Percentiles rank a stretch among this genome's conserved stretches.
phyloP scores from a whole-genome alignment of 2,329 filamentous ascomycete species.

The Nothophaeocryptopus gaeumannii region DNA sequence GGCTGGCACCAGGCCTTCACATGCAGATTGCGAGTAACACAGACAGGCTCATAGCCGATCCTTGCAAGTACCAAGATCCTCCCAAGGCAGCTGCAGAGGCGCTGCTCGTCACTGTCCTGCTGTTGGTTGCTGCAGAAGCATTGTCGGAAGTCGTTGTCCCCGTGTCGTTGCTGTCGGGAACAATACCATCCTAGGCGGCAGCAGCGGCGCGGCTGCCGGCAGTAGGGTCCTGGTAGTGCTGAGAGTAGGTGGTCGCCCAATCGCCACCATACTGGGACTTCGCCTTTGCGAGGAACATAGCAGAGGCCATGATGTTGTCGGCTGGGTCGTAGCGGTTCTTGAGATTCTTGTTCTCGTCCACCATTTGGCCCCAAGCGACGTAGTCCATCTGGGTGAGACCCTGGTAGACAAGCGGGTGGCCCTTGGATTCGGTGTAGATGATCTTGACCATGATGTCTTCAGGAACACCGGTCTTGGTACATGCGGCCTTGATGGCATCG shows the following conservation, averaged over 20 bases:
- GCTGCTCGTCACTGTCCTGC: too few relatives aligned
- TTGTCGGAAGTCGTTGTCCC: too few relatives aligned
- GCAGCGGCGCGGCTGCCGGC: neutral
- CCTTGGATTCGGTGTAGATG: conserved; percentile 19
- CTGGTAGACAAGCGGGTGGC: conserved; percentile 15
- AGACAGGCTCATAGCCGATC: too few relatives aligned
- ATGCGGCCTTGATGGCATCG: conserved; percentile 11
- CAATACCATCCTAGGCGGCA: too few relatives aligned
- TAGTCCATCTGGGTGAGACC: conserved; percentile 12
- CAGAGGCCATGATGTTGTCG: conserved; percentile 13
- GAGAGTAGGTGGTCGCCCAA: conserved; percentile 6
- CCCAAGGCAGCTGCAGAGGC: too few relatives aligned
- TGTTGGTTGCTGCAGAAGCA: too few relatives aligned
- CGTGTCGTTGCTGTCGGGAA: too few relatives aligned
- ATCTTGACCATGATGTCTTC: conserved; percentile 13
- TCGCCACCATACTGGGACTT: conserved; percentile 6
- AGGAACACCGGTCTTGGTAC: conserved; percentile 11
- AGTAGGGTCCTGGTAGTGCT: conserved; percentile 13
- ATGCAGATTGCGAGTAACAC: too few relatives aligned
- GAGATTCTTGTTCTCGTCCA: conserved; percentile 1
- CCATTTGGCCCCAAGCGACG: conserved; percentile 15
- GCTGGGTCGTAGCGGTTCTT: conserved; percentile 14
- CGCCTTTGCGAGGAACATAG: conserved; percentile 9
- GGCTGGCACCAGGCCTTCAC: too few relatives aligned
- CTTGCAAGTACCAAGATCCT: too few relatives aligned